Conservation (phyloP, 2,329 filamentous ascomycete genomes). For the Ophidiomyces ophidiicola region DNA sequence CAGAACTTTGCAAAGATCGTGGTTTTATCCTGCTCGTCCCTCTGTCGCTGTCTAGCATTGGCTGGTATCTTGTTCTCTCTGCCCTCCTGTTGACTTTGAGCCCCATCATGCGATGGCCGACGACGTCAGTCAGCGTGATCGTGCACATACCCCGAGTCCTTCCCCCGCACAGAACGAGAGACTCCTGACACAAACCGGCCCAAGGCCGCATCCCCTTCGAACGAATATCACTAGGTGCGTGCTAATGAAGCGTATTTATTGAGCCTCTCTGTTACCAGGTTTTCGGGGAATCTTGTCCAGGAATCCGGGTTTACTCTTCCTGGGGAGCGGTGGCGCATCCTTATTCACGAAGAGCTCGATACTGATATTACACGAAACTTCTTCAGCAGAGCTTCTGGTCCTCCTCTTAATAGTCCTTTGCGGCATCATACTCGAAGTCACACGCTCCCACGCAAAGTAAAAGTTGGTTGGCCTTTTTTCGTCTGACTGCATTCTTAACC, state of each 20-base stretch:
- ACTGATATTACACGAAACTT: slow-evolving; percentile 1
- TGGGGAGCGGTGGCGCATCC: background rate
- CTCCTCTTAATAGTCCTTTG: slow-evolving; percentile 14
- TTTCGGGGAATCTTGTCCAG: background rate
- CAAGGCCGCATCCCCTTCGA: slow-evolving; percentile 4
- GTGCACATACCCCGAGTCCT: background rate
- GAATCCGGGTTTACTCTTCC: background rate
- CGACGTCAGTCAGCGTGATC: slow-evolving; percentile 1
- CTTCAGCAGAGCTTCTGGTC: slow-evolving; percentile 10
- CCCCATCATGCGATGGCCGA: slow-evolving; percentile 12
- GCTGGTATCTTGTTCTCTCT: background rate
- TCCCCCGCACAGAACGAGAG: slow-evolving; percentile 6
- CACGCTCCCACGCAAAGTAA: slow-evolving; percentile 50
- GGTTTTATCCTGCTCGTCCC: background rate
- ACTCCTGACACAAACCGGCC: background rate
- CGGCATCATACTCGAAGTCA: slow-evolving; percentile 44
- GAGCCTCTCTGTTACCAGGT: background rate
- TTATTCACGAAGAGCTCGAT: background rate
- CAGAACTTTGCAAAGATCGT: too few species aligned
- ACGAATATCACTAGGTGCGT: slow-evolving; percentile 2
- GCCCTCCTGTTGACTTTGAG: background rate
- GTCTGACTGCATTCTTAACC: background rate
- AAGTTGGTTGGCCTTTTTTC: slow-evolving; percentile 34
- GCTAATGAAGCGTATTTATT: background rate
- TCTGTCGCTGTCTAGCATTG: background rate